Evolutionary conservation across 441 rosid species (phyloP).

Genomic region (Pelargonium cotyledonis): DNA sequence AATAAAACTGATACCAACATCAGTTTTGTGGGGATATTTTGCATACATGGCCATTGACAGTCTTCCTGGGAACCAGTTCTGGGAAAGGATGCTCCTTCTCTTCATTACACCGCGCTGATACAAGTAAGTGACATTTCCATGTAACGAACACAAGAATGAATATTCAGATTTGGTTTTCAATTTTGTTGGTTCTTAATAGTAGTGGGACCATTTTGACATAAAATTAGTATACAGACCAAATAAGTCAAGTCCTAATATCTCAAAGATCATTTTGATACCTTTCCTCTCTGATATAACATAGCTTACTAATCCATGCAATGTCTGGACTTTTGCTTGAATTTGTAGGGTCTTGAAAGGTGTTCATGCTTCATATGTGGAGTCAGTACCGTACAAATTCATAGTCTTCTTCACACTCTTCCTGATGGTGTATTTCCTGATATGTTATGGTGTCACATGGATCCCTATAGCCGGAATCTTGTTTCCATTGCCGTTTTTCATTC

Average conservation of each 20-base stretch:
- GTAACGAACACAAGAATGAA: too few relatives aligned
- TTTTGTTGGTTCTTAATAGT: too few relatives aligned
- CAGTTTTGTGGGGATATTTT: slow-evolving; percentile 59
- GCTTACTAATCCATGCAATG: too few relatives aligned
- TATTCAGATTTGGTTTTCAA: too few relatives aligned
- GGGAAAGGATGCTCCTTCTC: slow-evolving; percentile 49
- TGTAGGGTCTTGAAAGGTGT: slow-evolving; percentile 61
- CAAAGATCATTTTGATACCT: too few relatives aligned
- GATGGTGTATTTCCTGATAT: slow-evolving; percentile 46
- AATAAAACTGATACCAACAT: slow-evolving; percentile 44
- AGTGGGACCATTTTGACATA: too few relatives aligned
- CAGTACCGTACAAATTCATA: slow-evolving; percentile 61
- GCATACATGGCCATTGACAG: slow-evolving; percentile 59
- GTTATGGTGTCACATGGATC: slow-evolving; percentile 82
- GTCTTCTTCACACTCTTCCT: slow-evolving; percentile 63
- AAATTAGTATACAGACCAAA: too few relatives aligned
- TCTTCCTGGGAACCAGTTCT: slow-evolving; percentile 56
- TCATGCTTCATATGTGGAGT: slow-evolving; percentile 75
- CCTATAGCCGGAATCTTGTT: slow-evolving; percentile 72
- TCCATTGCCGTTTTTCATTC: slow-evolving; percentile 69
- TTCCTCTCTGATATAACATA: too few relatives aligned
- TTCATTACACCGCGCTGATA: slow-evolving; percentile 41
- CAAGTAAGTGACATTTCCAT: slow-evolving; percentile 27
- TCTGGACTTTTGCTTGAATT: neutral
- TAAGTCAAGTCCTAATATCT: too few relatives aligned